Percentiles rank a stretch among this genome's conserved stretches.
Conservation (phyloP, 495 filamentous ascomycete species). For the Pseudomonodictys pantanalensis region DNA sequence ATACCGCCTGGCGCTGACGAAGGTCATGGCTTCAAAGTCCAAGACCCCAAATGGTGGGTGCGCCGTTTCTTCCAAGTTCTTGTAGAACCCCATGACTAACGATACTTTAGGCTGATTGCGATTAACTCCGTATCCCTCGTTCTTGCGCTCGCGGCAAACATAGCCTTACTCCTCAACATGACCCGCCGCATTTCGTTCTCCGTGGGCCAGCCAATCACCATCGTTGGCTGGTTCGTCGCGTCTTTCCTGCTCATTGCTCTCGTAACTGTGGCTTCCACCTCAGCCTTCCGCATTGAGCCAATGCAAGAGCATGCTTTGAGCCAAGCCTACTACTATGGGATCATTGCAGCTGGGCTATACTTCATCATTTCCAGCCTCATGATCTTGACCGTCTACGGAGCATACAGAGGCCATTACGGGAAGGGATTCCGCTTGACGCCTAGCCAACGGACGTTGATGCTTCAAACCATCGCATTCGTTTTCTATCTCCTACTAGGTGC, state of each 20-base stretch:
- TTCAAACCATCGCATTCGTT: slow-evolving; percentile 79
- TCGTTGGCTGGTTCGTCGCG: slow-evolving; percentile 63
- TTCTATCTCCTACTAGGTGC: slow-evolving; percentile 74
- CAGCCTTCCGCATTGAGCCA: slow-evolving; percentile 49
- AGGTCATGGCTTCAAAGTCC: slow-evolving; percentile 51
- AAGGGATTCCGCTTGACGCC: slow-evolving; percentile 69
- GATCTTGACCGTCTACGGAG: slow-evolving; percentile 65
- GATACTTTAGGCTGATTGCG: slow-evolving; percentile 63
- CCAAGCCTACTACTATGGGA: slow-evolving; percentile 78
- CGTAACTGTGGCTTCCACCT: slow-evolving; percentile 51
- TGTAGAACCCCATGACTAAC: no score
- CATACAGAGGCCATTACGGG: slow-evolving; percentile 59
- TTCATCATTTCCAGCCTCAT: slow-evolving; percentile 71
- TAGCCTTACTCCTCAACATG: slow-evolving; percentile 69
- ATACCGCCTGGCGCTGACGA: slow-evolving; percentile 51
- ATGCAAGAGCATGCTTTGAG: slow-evolving; percentile 54
- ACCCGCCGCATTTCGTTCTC: slow-evolving; percentile 60
- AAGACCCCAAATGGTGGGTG: slow-evolving; percentile 67
- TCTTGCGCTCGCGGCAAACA: slow-evolving; percentile 68
- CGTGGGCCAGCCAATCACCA: slow-evolving; percentile 63
- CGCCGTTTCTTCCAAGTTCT: background rate
- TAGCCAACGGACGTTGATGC: slow-evolving; percentile 78
- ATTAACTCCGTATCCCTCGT: slow-evolving; percentile 73
- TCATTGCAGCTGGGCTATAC: slow-evolving; percentile 73
- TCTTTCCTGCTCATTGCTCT: slow-evolving; percentile 63